Percentiles rank a stretch among this genome's conserved stretches.
phyloP scores from a whole-genome alignment of 371 early-diverging fungal genomes.

The Saksenaea oblongispora region DNA sequence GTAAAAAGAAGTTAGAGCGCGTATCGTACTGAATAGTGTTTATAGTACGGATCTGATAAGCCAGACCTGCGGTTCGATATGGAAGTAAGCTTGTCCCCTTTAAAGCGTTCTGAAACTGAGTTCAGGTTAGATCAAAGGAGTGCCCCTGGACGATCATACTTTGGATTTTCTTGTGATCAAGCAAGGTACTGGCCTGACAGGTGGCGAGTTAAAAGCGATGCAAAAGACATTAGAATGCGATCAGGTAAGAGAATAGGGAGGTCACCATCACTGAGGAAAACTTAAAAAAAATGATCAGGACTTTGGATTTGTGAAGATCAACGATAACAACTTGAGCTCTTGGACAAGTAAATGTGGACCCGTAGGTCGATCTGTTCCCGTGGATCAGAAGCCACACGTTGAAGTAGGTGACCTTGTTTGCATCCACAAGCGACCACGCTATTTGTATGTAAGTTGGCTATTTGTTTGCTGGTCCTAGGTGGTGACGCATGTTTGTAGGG shows the following conservation, averaged over 20 bases:
- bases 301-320: conserved; percentile 58
- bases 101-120: not conserved
- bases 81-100: conserved; percentile 44
- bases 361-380: conserved; percentile 31
- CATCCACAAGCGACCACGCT: conserved; percentile 56
- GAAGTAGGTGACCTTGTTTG: conserved; percentile 64
- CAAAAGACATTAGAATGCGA: conserved; percentile 33
- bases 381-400: conserved; percentile 28
- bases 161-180: conserved; percentile 52
- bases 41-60: conserved; percentile 88
- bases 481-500: conserved; percentile 35
- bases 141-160: conserved; percentile 26
- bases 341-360: conserved; percentile 56
- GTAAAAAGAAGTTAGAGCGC: conserved; percentile 27
- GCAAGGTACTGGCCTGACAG: conserved; percentile 32
- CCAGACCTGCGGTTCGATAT: conserved; percentile 85
- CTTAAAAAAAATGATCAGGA: conserved; percentile 12
- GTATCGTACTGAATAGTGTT: not conserved
- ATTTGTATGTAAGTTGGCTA: conserved; percentile 50
- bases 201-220: conserved; percentile 40
- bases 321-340: conserved; percentile 51
- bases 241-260: conserved; percentile 15
- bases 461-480: not conserved
- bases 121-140: conserved; percentile 43
- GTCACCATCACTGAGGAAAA: not conserved